Evolutionary conservation across 192 early-diverging fungal species (phyloP), one percentile per base, ranked within the genome.

Genomic region (Rhizophagus clarus): DNA sequence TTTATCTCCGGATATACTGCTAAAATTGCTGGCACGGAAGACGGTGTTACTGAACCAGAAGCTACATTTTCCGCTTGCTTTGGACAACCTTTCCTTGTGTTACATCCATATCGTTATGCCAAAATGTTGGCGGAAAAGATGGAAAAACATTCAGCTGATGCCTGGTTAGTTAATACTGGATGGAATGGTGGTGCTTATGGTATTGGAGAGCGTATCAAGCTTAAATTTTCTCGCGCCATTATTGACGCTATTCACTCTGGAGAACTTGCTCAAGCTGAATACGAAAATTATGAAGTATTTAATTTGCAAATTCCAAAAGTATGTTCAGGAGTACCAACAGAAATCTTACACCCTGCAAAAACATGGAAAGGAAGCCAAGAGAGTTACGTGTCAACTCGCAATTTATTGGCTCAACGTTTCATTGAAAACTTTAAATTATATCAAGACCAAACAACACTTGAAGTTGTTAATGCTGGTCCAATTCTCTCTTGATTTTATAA

Each of bases 1-100:
- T 98, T 98, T 84, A 97, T 98, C 83, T 94, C 93, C 63, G 97
- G 97, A 29, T 98, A 97, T 90, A 98, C 97, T 0, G 95, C 97
- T 81, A 98, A 98, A 93, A 95, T 98, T 84, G 94, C 97, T 34
- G 97, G 97, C 64, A 98, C 97, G 45, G 97, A 98, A 81, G 95
- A 96, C 17, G 97, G 97, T 74, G 91, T 98, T 47, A 92, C 91
- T 10, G 95, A 96, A 83, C 97, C 97, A n/a, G 86, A 90, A 83
- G 95, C 97, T 56, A 97, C 96, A 6, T 98, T 98, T 88, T 95
- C 94, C 61, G 91, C 95, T 56, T 97, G 95, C 87, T 97, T 95
- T 82, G 96, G 96, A 80, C 92, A 95, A 80, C 96, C 97, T 22
- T 98, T 98, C 94, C 88, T 98, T 40, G 96, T 97, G 72, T 92